Evolutionary conservation across 2,329 filamentous ascomycete species (phyloP).

Genomic region (Byssothecium circinans): DNA sequence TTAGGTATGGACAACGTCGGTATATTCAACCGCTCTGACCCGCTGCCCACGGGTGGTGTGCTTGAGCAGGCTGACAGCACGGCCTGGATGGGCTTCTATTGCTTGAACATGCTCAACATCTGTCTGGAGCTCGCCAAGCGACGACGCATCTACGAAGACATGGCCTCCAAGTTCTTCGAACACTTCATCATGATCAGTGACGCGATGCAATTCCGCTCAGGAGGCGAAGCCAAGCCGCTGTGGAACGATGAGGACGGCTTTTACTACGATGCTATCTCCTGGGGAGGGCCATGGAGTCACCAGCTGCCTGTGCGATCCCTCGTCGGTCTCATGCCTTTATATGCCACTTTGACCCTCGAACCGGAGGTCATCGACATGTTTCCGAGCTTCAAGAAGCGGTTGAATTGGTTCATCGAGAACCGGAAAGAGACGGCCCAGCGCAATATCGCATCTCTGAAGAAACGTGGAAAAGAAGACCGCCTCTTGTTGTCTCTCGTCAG

Average conservation of each 20-base stretch:
- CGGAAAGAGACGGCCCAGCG: constrained; percentile 83
- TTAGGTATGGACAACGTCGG: constrained; percentile 96
- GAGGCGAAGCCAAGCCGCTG: constrained; percentile 75
- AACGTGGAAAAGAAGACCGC: constrained; percentile 85
- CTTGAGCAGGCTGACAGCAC: constrained; percentile 97
- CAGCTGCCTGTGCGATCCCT: constrained; percentile 90
- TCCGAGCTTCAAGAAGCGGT: constrained; percentile 86
- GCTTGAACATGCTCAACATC: constrained; percentile 94
- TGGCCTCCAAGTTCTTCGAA: constrained; percentile 98
- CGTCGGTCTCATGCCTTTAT: constrained; percentile 90
- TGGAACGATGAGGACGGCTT: constrained; percentile 98
- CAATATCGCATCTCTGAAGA: constrained; percentile 91
- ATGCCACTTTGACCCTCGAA: constrained; percentile 88
- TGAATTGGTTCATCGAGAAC: constrained; percentile 94
- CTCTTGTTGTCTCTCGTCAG: constrained; percentile 88
- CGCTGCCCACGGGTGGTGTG: constrained; percentile 87
- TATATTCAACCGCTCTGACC: constrained; percentile 94
- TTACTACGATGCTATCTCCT: constrained; percentile 98
- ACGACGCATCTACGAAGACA: constrained; percentile 90
- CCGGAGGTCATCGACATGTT: constrained; percentile 91
- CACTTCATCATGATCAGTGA: constrained; percentile 98
- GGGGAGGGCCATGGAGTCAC: constrained; percentile 89
- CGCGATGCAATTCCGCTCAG: constrained; percentile 77
- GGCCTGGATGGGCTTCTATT: constrained; percentile 99
- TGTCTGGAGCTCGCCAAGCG: constrained; percentile 93